Conservation (phyloP, 139 green algal species). For the Chlorella ohadii region DNA sequence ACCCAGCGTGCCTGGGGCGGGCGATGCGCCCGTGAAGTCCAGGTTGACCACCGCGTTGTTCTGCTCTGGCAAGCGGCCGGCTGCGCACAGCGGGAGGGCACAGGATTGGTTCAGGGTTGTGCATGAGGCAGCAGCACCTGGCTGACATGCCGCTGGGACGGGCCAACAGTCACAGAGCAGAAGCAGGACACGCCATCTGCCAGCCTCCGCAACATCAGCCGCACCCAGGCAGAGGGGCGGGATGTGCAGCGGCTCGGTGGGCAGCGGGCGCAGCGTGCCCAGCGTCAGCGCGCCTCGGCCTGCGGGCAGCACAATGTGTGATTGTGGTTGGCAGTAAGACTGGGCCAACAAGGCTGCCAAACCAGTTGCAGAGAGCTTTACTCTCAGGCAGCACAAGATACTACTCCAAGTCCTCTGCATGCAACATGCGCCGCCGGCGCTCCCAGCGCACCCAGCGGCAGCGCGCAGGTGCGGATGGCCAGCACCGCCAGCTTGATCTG, state of each 20-base stretch:
- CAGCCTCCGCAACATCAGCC: neutral
- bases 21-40: constrained; percentile 65
- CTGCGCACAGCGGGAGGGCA: neutral
- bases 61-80: constrained; percentile 70
- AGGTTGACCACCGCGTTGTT: constrained; percentile 79
- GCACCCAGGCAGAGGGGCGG: constrained; percentile 74
- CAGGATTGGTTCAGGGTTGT: neutral
- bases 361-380: too few relatives aligned
- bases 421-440: too few relatives aligned
- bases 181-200: too few relatives aligned
- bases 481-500: constrained; percentile 73
- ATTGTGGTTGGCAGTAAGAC: too few relatives aligned
- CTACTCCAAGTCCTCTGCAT: too few relatives aligned
- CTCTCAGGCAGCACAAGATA: too few relatives aligned
- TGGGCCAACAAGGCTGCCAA: too few relatives aligned
- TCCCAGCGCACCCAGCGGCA: constrained; percentile 82
- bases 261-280: constrained; percentile 57
- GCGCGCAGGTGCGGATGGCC: constrained; percentile 79
- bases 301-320: constrained; percentile 12
- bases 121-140: neutral
- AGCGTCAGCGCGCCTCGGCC: constrained; percentile 48
- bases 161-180: neutral
- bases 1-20: constrained; percentile 45
- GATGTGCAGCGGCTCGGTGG: constrained; percentile 83
- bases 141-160: neutral